Conservation (phyloP, 163 green algal species). For the Scenedesmus sp. region DNA sequence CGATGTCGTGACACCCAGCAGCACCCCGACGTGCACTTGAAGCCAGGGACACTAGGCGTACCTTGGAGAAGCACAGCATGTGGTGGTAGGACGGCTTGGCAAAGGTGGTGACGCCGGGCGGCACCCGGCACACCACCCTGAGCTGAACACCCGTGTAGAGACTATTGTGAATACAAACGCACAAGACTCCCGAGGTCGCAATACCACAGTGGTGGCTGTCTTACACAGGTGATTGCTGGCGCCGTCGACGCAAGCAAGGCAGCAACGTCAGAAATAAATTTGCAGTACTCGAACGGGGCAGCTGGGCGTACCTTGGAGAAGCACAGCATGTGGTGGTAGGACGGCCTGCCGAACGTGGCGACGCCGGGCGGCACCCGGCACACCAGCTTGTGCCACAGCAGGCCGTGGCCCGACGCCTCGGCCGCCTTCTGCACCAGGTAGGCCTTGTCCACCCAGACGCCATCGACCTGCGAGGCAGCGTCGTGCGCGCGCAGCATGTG, state of each 20-base stretch:
- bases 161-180: no score
- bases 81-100: constrained; percentile 38
- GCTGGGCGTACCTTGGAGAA: constrained; percentile 52
- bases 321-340: constrained; percentile 57
- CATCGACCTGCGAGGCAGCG: neutral
- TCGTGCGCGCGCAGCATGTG: no score
- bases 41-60: no score
- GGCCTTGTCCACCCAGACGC: constrained; percentile 35
- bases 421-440: constrained; percentile 41
- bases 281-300: no score
- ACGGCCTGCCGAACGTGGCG: constrained; percentile 30
- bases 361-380: constrained; percentile 32
- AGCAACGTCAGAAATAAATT: no score
- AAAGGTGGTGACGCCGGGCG: constrained; percentile 7
- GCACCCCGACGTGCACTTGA: no score
- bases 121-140: constrained; percentile 28
- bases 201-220: no score
- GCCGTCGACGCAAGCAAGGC: no score
- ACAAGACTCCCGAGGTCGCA: no score
- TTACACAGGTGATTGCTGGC: no score
- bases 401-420: constrained; percentile 12
- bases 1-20: no score
- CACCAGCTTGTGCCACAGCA: constrained; percentile 51
- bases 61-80: constrained; percentile 54
- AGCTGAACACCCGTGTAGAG: no score